Evolutionary conservation across 495 filamentous ascomycete species (phyloP).

Genomic region (Penicillium maclennaniae): DNA sequence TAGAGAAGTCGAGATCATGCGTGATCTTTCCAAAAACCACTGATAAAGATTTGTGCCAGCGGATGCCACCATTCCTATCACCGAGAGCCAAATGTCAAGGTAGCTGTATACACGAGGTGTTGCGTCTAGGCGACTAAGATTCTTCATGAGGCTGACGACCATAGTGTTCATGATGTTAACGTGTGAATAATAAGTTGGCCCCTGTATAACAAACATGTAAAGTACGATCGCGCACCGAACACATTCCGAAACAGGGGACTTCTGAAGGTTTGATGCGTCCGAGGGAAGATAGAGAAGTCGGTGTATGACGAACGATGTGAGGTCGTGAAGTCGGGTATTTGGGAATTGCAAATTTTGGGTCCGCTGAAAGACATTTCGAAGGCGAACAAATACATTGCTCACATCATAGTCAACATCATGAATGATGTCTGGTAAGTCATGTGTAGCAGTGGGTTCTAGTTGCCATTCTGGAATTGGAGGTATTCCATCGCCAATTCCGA

Average conservation of each 20-base stretch:
- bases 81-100: conserved; percentile 36
- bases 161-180: conserved; percentile 33
- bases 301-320: conserved; percentile 48
- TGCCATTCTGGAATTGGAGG: conserved; percentile 44
- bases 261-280: not conserved
- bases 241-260: conserved; percentile 35
- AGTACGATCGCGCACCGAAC: conserved; percentile 43
- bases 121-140: conserved; percentile 23
- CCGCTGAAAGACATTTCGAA: conserved; percentile 36
- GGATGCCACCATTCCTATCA: conserved; percentile 39
- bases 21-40: conserved; percentile 28
- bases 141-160: conserved; percentile 22
- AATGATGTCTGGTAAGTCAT: conserved; percentile 6
- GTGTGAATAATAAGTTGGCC: conserved; percentile 50
- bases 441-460: conserved; percentile 10
- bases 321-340: conserved; percentile 43
- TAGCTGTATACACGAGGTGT: conserved; percentile 10
- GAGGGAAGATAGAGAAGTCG: conserved; percentile 35
- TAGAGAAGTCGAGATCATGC: conserved; percentile 10
- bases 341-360: conserved; percentile 22
- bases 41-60: conserved; percentile 22
- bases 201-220: conserved; percentile 50
- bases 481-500: conserved; percentile 44
- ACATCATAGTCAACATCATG: conserved; percentile 30
- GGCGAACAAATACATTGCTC: conserved; percentile 35